Conservation (phyloP, 2,329 filamentous ascomycete species). For the Emergomyces orientalis region DNA sequence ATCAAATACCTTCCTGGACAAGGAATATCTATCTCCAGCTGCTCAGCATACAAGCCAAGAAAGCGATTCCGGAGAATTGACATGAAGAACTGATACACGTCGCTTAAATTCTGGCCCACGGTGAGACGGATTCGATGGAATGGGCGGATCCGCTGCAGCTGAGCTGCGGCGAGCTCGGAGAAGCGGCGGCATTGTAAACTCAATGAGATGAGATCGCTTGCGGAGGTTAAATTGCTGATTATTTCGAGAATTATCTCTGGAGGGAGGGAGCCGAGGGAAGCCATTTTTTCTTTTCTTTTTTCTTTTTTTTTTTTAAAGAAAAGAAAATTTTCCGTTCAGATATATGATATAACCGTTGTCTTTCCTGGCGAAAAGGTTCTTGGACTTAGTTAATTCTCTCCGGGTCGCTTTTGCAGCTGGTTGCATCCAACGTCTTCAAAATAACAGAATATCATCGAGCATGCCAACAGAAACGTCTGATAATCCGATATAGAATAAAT, state of each 20-base stretch:
- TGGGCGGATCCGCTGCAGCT: neutral
- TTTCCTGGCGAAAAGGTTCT: no score
- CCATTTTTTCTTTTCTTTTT: neutral
- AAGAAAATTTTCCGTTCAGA: no score
- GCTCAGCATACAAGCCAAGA: neutral
- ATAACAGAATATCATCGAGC: no score
- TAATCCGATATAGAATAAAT: no score
- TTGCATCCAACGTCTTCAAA: no score
- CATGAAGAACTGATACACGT: neutral
- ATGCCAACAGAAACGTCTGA: no score
- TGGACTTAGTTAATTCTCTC: no score
- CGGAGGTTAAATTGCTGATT: neutral
- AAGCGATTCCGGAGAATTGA: neutral
- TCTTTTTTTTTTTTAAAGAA: no score
- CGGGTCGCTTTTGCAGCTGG: no score
- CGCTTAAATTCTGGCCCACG: neutral
- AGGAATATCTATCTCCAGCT: neutral
- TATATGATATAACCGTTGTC: no score
- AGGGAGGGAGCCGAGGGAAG: neutral
- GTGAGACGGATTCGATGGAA: neutral
- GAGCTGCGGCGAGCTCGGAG: neutral
- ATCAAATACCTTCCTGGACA: neutral
- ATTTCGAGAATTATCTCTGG: conserved; percentile 3
- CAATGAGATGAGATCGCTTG: neutral
- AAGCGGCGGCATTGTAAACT: neutral